Conservation (phyloP, 306 rosid species). For the Ammopiptanthus mongolicus region DNA sequence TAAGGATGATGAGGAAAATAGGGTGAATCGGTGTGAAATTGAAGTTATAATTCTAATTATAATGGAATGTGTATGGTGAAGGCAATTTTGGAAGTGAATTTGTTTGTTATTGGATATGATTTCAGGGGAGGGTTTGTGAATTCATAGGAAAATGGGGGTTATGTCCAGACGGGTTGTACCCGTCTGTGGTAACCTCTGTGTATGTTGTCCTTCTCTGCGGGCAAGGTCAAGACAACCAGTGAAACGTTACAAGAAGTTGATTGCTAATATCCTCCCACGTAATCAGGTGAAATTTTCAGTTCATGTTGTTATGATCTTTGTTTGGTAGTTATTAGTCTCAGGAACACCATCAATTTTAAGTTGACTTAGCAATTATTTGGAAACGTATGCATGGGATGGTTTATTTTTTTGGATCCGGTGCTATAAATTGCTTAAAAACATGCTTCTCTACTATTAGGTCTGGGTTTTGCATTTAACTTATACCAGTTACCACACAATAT, state of each 20-base stretch:
- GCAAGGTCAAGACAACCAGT: conserved; percentile 96
- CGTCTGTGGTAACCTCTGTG: conserved; percentile 97
- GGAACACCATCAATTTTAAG: background rate
- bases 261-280: conserved; percentile 70
- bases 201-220: conserved; percentile 88
- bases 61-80: conserved; percentile 1
- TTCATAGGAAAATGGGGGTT: conserved; percentile 79
- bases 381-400: background rate
- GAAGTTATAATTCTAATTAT: conserved; percentile 2
- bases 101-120: background rate
- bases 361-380: background rate
- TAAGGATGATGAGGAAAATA: background rate
- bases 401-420: background rate
- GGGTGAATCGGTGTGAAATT: conserved; percentile 2
- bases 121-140: conserved; percentile 38
- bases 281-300: conserved; percentile 59
- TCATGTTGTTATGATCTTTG: background rate
- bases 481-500: background rate
- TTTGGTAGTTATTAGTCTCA: background rate
- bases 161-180: conserved; percentile 98
- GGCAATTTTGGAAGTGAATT: conserved; percentile 3
- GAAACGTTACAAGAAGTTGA: conserved; percentile 93
- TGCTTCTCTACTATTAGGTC: background rate
- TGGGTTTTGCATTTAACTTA: background rate
- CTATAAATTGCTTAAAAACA: background rate